Percentiles rank a stretch among this genome's conserved stretches.
These are phyloP conservation scores for Backusella tarrabulga DNA, from an alignment of 192 early-diverging fungal species.

Conservation along the genomic window DNA sequence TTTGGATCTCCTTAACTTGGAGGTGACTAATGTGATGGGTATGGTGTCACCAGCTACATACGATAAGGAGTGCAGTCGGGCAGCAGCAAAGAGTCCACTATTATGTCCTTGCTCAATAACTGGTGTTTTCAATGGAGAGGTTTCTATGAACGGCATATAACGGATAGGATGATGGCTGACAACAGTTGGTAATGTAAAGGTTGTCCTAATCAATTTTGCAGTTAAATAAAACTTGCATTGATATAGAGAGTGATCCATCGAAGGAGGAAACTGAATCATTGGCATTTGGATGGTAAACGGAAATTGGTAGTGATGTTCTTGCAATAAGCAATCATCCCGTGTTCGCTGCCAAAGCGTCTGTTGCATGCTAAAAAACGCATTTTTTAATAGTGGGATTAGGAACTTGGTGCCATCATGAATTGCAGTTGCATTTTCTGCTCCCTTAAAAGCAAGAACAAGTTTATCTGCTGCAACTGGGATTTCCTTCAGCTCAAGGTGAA, in stretches of 20 bases:
- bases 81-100: background rate
- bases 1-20: background rate
- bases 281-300: constrained; percentile 27
- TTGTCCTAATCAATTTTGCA: constrained; percentile 10
- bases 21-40: constrained; percentile 2
- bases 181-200: constrained; percentile 8
- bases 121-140: constrained; percentile 15
- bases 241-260: constrained; percentile 12
- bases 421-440: background rate
- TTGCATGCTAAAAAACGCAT: constrained; percentile 23
- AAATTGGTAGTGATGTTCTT: constrained; percentile 16
- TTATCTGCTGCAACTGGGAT: constrained; percentile 13
- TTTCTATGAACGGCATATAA: constrained; percentile 28
- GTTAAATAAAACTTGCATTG: constrained; percentile 15
- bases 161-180: background rate
- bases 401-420: background rate
- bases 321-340: background rate
- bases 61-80: constrained; percentile 6
- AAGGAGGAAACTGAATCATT: constrained; percentile 30
- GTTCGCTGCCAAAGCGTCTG: constrained; percentile 10
- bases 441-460: constrained; percentile 9
- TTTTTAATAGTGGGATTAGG: background rate
- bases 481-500: constrained; percentile 8
- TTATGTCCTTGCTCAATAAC: background rate
- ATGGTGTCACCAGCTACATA: constrained; percentile 21